Base-by-base conservation (phyloP, 768 basidiomycete species). In the Cantharellus cinnabarinus region DNA sequence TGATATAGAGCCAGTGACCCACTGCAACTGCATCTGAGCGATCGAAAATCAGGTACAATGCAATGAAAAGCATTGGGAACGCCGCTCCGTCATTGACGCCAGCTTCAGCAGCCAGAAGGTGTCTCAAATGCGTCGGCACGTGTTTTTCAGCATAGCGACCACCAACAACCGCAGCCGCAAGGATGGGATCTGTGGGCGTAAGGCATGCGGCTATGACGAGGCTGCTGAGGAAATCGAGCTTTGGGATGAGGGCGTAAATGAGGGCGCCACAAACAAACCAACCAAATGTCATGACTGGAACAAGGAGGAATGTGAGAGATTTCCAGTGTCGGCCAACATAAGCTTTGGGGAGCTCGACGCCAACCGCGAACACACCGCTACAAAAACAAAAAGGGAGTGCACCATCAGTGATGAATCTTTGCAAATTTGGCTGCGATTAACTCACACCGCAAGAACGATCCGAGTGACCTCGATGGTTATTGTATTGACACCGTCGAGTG, bases 1-100 rank as follows among this genome's bases (percentile, higher is more conserved):
- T 76, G 14, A 81, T 67, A 58, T 94, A 70, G 66, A 93, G 80
- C 95, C 95, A 99, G 65, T 94, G 82, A 53, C 79, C 75, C 2
- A 97, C 70, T 0, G 93, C 90, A 7, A 71, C 69, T 0, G 78
- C 77, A 39, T 71, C 74, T 2, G 76, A 72, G 1, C 66, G 63
- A 61, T 93, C 85, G 48, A 91, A 70, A 59, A 82, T 78, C 62
- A 98, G 78, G 68, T 94, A 97, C 2, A 99, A 74, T 0, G 94
- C 79, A 60, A 99, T 76, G 67, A 80, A 91, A 38, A 98, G 74
- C 70, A 97, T 97, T 0, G 91, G 93, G 69, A 91, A 95, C 0
- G 93, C 90, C 0, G 94, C 94, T 41, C 95, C 95, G 62, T 99
- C 95, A 68, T 98, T 99, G 66, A 89, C 89, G 4, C 89, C 94